A percentile compares a stretch with the other conserved stretches of the same genome.
phyloP scores from a whole-genome alignment of 768 basidiomycete genomes.

The Phylloporus sp. region DNA sequence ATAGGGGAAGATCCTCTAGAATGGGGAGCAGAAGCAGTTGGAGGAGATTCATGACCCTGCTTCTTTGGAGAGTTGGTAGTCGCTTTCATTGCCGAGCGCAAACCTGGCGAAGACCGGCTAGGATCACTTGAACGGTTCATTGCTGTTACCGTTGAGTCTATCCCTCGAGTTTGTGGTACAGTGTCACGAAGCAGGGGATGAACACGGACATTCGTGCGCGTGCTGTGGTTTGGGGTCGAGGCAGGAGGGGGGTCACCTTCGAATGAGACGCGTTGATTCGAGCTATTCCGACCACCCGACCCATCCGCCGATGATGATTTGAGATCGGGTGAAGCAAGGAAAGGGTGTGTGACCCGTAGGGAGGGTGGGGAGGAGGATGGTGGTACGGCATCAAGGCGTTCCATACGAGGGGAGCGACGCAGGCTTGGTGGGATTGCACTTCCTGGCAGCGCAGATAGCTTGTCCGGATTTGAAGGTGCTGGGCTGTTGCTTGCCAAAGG shows the following conservation, averaged over 20 bases:
- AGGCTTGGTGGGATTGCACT: conserved; percentile 34
- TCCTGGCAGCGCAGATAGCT: conserved; percentile 38
- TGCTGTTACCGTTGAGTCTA: conserved; percentile 8
- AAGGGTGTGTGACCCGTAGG: conserved; percentile 26
- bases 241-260: conserved; percentile 40
- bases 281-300: conserved; percentile 40
- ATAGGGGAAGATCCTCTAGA: conserved; percentile 54
- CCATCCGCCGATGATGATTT: conserved; percentile 34
- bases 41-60: conserved; percentile 26
- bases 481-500: conserved; percentile 16
- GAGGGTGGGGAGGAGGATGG: conserved; percentile 42
- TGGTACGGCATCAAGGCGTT: conserved; percentile 37
- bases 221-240: conserved; percentile 30
- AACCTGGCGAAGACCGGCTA: conserved; percentile 5
- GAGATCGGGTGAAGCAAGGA: conserved; percentile 13
- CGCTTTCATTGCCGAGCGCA: conserved; percentile 7
- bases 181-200: conserved; percentile 20
- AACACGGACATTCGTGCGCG: conserved; percentile 33
- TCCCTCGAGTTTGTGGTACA: conserved; percentile 4
- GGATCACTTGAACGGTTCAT: conserved; percentile 9
- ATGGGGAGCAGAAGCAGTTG: conserved; percentile 30
- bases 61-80: conserved; percentile 12
- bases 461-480: conserved; percentile 42
- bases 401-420: conserved; percentile 31
- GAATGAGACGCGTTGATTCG: conserved; percentile 51